Conservation (phyloP, 768 basidiomycete species). For the Suillus americanus region DNA sequence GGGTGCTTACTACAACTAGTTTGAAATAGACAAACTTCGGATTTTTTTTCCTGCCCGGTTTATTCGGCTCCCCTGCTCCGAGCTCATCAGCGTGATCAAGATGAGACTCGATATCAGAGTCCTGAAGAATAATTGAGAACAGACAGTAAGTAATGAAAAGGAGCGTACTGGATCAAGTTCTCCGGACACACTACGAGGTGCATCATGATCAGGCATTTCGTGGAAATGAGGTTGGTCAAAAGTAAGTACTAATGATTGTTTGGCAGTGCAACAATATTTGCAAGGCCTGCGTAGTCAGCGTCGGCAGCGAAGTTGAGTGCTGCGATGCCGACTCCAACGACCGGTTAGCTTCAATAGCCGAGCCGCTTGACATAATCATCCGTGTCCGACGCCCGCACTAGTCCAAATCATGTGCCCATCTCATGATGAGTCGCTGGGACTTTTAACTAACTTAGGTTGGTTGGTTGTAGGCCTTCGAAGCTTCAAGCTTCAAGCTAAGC, state of each 20-base stretch:
- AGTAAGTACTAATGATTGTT: background rate
- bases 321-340: conserved; percentile 4
- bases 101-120: conserved; percentile 68
- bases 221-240: conserved; percentile 39
- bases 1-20: conserved; percentile 8
- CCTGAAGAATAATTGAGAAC: conserved; percentile 33
- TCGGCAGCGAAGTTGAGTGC: background rate
- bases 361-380: conserved; percentile 20
- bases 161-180: conserved; percentile 50
- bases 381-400: background rate
- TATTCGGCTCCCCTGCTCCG: conserved; percentile 24
- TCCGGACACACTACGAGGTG: conserved; percentile 60
- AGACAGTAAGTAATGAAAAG: conserved; percentile 7
- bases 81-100: conserved; percentile 19
- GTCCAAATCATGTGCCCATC: background rate
- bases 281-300: conserved; percentile 3
- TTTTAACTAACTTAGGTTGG: too few species aligned
- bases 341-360: background rate
- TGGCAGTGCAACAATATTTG: background rate
- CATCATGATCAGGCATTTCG: conserved; percentile 51
- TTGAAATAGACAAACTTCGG: conserved; percentile 60
- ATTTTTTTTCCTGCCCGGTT: conserved; percentile 82
- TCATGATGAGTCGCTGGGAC: too few species aligned
- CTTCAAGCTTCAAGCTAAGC: too few species aligned
- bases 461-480: too few species aligned